Conservation (phyloP, 2,329 filamentous ascomycete genomes). For the Microdochium nivale region DNA sequence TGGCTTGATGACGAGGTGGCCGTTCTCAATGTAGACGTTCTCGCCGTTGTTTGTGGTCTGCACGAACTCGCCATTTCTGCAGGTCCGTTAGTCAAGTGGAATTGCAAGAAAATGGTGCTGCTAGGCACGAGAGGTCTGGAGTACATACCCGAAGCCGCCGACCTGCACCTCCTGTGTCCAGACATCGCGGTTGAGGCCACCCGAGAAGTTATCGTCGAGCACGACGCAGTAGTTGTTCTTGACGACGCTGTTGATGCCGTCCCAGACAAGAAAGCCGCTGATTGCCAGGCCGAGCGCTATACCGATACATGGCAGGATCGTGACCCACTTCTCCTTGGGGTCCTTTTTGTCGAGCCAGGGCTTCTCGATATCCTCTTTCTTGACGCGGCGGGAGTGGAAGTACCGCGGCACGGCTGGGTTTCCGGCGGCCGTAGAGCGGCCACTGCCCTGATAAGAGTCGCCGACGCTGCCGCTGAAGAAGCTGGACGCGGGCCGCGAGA, state of each 20-base stretch:
- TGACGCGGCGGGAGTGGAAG: slow-evolving; percentile 66
- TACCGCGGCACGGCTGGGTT: slow-evolving; percentile 28
- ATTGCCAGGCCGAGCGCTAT: slow-evolving; percentile 60
- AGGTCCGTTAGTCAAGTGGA: background rate
- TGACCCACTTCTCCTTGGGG: slow-evolving; percentile 79
- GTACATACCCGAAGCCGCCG: slow-evolving; percentile 63
- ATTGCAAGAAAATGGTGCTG: background rate
- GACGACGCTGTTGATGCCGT: slow-evolving; percentile 63
- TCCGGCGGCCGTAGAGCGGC: background rate
- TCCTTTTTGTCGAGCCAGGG: slow-evolving; percentile 69
- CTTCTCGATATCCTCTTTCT: slow-evolving; percentile 65
- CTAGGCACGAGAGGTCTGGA: background rate
- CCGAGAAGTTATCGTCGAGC: slow-evolving; percentile 56
- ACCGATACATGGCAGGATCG: slow-evolving; percentile 67
- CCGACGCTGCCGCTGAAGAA: background rate
- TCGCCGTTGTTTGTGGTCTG: slow-evolving; percentile 63
- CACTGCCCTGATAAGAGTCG: background rate
- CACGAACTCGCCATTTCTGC: slow-evolving; percentile 73
- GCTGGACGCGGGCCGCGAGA: background rate
- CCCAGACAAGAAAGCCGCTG: slow-evolving; percentile 65
- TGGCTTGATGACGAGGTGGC: slow-evolving; percentile 65
- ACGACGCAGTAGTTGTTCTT: slow-evolving; percentile 67
- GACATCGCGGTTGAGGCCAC: slow-evolving; percentile 46
- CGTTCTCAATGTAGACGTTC: slow-evolving; percentile 66
- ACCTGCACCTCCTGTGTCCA: slow-evolving; percentile 72